Conservation (phyloP, 257 asterid genomes). For the Paulownia fortunei region DNA sequence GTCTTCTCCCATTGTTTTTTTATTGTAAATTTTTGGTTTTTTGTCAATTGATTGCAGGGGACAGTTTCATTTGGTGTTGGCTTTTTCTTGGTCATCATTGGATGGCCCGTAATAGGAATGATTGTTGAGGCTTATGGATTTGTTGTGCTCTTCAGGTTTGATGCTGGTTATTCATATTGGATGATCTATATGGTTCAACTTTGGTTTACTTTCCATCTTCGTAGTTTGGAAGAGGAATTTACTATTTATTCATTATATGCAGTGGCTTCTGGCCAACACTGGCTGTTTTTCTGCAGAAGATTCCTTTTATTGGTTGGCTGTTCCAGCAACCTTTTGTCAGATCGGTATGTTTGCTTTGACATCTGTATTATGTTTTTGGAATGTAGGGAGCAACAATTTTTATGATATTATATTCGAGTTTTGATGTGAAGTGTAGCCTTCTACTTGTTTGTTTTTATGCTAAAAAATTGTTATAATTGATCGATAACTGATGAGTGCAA, state of each 20-base stretch:
- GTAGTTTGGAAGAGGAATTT: conserved; percentile 21
- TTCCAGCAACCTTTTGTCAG: conserved; percentile 83
- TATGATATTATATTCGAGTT: conserved; percentile 5
- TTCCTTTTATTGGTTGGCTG: conserved; percentile 88
- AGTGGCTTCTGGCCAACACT: conserved; percentile 97
- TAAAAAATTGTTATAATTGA: background rate
- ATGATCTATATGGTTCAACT: background rate
- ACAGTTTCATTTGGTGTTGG: conserved; percentile 82
- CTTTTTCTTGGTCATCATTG: conserved; percentile 78
- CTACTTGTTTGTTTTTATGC: background rate
- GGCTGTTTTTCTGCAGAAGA: conserved; percentile 85
- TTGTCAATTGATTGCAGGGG: conserved; percentile 55
- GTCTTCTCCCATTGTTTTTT: background rate
- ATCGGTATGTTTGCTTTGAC: conserved; percentile 62
- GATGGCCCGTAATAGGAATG: conserved; percentile 94
- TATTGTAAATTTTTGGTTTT: conserved; percentile 8
- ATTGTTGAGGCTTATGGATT: conserved; percentile 88
- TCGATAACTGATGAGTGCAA: background rate
- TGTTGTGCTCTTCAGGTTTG: conserved; percentile 85
- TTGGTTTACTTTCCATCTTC: conserved; percentile 6
- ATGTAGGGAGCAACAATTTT: background rate
- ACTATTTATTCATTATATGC: conserved; percentile 33
- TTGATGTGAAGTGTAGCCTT: background rate
- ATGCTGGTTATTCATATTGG: conserved; percentile 11
- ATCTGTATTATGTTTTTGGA: background rate